Evolutionary conservation across 371 early-diverging fungal species (phyloP).

Genomic region (Mortierella sp.): DNA sequence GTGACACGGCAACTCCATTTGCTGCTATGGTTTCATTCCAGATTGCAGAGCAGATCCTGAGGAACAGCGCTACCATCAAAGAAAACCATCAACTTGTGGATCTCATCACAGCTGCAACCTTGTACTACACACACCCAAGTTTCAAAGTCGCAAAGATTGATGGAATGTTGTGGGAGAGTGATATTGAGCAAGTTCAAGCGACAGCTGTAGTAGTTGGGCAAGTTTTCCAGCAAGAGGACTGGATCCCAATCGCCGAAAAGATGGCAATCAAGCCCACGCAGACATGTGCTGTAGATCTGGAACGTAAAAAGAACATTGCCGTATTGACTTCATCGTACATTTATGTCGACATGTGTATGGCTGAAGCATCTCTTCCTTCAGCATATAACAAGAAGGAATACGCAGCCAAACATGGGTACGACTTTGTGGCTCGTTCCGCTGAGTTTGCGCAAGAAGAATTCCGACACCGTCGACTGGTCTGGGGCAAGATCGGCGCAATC

Average conservation of each 20-base stretch:
- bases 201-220: conserved; percentile 54
- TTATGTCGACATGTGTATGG: conserved; percentile 72
- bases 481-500: conserved; percentile 74
- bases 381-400: conserved; percentile 72
- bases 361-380: conserved; percentile 65
- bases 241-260: conserved; percentile 37
- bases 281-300: conserved; percentile 25
- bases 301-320: conserved; percentile 56
- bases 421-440: conserved; percentile 68
- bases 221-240: conserved; percentile 53
- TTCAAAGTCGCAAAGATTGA: conserved; percentile 33
- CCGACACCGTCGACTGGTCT: conserved; percentile 64
- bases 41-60: conserved; percentile 20
- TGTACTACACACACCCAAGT: conserved; percentile 53
- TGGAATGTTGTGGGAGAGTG: conserved; percentile 32
- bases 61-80: conserved; percentile 10
- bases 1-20: conserved; percentile 22
- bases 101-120: conserved; percentile 52
- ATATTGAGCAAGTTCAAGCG: conserved; percentile 36
- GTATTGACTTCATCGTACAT: conserved; percentile 72
- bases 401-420: conserved; percentile 68
- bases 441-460: conserved; percentile 74
- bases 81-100: conserved; percentile 21
- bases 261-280: conserved; percentile 28
- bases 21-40: conserved; percentile 41